A percentile compares a stretch with the other conserved stretches of the same genome.
phyloP scores from a whole-genome alignment of 2,329 filamentous ascomycete species.

The Xylaria sp. region DNA sequence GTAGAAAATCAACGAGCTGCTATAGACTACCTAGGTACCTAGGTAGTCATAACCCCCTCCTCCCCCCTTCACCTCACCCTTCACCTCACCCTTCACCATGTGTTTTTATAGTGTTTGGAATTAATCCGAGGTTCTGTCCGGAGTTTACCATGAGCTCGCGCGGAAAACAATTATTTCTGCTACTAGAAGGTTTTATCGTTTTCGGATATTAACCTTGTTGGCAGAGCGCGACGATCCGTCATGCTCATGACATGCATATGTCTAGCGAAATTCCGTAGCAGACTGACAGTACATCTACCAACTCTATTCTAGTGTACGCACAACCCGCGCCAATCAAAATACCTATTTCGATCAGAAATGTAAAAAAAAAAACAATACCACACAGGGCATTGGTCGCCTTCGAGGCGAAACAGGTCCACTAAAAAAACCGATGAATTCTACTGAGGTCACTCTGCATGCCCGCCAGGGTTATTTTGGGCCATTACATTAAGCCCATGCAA shows the following conservation, averaged over 20 bases:
- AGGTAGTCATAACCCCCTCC: no score
- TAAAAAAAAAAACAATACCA: neutral
- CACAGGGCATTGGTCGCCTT: neutral
- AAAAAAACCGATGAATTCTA: slow-evolving; percentile 2
- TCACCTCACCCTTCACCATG: no score
- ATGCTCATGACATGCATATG: neutral
- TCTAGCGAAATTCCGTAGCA: neutral
- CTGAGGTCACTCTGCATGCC: slow-evolving; percentile 27
- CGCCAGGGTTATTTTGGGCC: slow-evolving; percentile 6
- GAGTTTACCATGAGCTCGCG: neutral
- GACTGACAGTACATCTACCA: neutral
- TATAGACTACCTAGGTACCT: no score
- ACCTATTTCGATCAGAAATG: no score
- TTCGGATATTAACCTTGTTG: neutral
- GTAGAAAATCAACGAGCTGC: neutral
- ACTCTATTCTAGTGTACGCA: neutral
- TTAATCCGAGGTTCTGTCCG: neutral
- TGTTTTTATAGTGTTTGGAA: neutral
- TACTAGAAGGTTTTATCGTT: neutral
- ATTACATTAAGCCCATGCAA: slow-evolving; percentile 16
- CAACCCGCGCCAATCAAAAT: neutral
- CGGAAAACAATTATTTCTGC: neutral
- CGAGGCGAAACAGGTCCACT: slow-evolving; percentile 8
- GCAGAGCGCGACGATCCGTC: neutral
- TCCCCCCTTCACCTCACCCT: no score